phyloP scores from a whole-genome alignment of 1,284 basidiomycete genomes.

The Hypsizygus ulmarius region DNA sequence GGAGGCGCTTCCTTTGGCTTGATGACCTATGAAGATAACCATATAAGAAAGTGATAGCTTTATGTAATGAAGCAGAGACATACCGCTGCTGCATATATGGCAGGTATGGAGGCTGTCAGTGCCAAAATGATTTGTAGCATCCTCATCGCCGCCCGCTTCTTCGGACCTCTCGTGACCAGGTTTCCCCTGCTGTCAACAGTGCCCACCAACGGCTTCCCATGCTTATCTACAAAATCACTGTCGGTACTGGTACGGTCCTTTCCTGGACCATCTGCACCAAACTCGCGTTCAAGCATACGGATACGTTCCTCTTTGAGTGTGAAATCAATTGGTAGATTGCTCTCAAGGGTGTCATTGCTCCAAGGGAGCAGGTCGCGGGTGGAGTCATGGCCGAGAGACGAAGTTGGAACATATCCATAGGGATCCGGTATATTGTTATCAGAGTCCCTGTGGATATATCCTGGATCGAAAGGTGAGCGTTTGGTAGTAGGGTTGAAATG shows the following conservation, averaged over 20 bases:
- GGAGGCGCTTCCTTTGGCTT: slow-evolving; percentile 54
- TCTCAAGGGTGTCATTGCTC: slow-evolving; percentile 42
- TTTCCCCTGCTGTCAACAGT: slow-evolving; percentile 54
- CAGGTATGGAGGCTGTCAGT: slow-evolving; percentile 48
- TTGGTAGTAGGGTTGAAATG: slow-evolving; percentile 26
- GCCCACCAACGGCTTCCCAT: slow-evolving; percentile 51
- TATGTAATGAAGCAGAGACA: slow-evolving; percentile 20
- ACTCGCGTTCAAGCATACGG: slow-evolving; percentile 67
- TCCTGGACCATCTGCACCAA: slow-evolving; percentile 40
- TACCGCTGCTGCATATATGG: slow-evolving; percentile 59
- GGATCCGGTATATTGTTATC: slow-evolving; percentile 13
- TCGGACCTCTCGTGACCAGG: slow-evolving; percentile 60
- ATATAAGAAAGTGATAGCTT: slow-evolving; percentile 9
- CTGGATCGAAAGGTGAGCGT: slow-evolving; percentile 40
- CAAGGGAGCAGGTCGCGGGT: slow-evolving; percentile 46
- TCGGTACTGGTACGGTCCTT: slow-evolving; percentile 21
- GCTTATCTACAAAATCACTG: slow-evolving; percentile 36
- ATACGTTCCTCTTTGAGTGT: slow-evolving; percentile 62
- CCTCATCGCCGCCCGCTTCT: slow-evolving; percentile 50
- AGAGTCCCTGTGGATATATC: slow-evolving; percentile 28
- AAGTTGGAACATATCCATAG: slow-evolving; percentile 26
- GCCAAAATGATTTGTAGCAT: slow-evolving; percentile 50
- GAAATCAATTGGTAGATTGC: slow-evolving; percentile 41
- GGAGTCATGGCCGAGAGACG: slow-evolving; percentile 36
- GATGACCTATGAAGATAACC: slow-evolving; percentile 40